These are phyloP conservation scores for Candida neerlandica DNA, from an alignment of 1,139 yeast genomes.

Conservation along the genomic window DNA sequence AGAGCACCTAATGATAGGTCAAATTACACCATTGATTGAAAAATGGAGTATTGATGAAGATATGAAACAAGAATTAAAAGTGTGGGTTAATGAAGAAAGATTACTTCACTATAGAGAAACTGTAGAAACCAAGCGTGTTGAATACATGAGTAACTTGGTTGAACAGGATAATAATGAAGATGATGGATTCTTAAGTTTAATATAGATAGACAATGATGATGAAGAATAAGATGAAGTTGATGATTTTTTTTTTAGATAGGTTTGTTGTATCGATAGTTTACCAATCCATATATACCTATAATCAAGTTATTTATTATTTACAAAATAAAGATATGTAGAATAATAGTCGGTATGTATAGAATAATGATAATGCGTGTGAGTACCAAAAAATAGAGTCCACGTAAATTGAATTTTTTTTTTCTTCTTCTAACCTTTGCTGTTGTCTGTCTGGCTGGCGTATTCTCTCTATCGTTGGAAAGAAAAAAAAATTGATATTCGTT, in stretches of 20 bases:
- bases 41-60: constrained; percentile 40
- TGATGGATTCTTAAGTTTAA: constrained; percentile 37
- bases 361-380: neutral
- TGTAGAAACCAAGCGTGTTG: constrained; percentile 31
- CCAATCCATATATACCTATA: neutral
- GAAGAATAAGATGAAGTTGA: no score
- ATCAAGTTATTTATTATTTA: neutral
- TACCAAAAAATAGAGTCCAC: constrained; percentile 1
- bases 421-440: neutral
- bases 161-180: constrained; percentile 31
- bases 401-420: constrained; percentile 4
- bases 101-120: constrained; percentile 25
- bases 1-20: constrained; percentile 29
- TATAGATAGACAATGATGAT: constrained; percentile 21
- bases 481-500: constrained; percentile 5
- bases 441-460: neutral
- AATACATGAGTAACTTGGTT: constrained; percentile 30
- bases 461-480: constrained; percentile 1
- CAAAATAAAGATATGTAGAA: no score
- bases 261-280: neutral
- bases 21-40: constrained; percentile 33
- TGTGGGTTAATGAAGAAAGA: constrained; percentile 26
- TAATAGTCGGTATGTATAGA: no score
- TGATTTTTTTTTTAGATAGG: neutral
- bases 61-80: constrained; percentile 27